Evolutionary conservation across 139 green algal species (phyloP), one percentile per base, ranked within the genome.

Genomic region (Yamagishiella unicocca): DNA sequence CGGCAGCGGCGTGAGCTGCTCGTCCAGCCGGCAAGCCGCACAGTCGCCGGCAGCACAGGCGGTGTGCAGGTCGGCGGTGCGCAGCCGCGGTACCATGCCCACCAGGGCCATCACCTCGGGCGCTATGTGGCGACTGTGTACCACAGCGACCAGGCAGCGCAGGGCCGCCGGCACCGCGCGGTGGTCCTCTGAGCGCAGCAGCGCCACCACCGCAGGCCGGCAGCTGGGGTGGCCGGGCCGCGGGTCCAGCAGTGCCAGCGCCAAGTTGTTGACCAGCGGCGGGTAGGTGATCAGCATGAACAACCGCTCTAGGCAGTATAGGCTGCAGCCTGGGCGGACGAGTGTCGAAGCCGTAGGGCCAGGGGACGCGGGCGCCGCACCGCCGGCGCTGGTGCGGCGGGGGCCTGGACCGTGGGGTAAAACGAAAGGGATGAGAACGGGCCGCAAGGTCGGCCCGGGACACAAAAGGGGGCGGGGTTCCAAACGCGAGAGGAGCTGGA

Each of bases 261-360:
- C 82, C 29, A 96, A 68, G 45, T 94, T 87, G 74, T 89, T 81
- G 46, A 95, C 79, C 33, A 96, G 80, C 9, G 86, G 83, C 17
- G 43, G 38, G 81, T 96, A 89, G 0, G 76, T 89, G n/a, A 98
- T 72, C 8, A 95, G 83, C 7, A 89, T 67, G 54, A 98, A 93
- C 17, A 98, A 54, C 0, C 95, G 94, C 92, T 98, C 96, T 46
- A 97, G 74, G 3, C 96, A 86, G 76, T 95, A 97, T 54, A 98
- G 82, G 27, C 87, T 79, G 73, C 82, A 91, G 37, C 94, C 85
- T 4, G 33, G 27, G 4, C 79, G 61, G 29, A 85, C 61, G 8
- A 78, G 38, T 14, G 17, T 7, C 70, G 40, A 78, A 12, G 38
- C 70, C 7, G 40, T 40, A 58, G 40, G 1, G 3, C 40, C 37